Evolutionary conservation across 139 green algal genomes (phyloP).

Genomic region (Asterochloris erici): DNA sequence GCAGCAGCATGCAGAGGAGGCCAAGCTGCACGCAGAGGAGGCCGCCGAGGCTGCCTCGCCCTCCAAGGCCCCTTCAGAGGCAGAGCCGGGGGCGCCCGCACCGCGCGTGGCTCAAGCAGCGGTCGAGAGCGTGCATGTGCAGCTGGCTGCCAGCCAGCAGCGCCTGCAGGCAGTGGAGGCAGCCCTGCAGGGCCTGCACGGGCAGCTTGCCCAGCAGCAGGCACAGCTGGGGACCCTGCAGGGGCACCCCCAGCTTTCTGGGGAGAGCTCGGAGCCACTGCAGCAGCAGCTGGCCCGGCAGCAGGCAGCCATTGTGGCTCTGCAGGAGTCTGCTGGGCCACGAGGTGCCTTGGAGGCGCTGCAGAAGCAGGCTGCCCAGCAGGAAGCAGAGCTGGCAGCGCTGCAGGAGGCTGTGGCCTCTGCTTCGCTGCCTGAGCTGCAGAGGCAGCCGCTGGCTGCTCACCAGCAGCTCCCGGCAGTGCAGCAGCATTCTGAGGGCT

Average conservation of each 20-base stretch:
- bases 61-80: slow-evolving; percentile 1
- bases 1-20: slow-evolving; percentile 16
- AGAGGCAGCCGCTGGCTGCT: not conserved
- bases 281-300: not conserved
- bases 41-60: slow-evolving; percentile 5
- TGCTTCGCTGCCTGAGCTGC: not conserved
- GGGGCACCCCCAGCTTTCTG: not conserved
- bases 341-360: not conserved
- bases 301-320: not conserved
- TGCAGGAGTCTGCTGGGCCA: not conserved
- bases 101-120: not conserved
- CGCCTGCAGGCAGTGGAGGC: not conserved
- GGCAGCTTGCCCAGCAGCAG: not conserved
- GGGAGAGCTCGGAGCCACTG: not conserved
- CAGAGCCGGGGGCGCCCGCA: not conserved
- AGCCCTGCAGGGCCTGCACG: not conserved
- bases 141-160: too few species aligned
- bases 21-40: slow-evolving; percentile 14
- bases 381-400: not conserved
- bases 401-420: not conserved
- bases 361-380: not conserved
- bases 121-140: not conserved
- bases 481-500: not conserved
- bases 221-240: not conserved
- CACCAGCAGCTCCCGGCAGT: not conserved